Percentiles rank a stretch among this genome's conserved stretches.
phyloP scores from a whole-genome alignment of 1,284 basidiomycete species.

The Abortiporus biennis region DNA sequence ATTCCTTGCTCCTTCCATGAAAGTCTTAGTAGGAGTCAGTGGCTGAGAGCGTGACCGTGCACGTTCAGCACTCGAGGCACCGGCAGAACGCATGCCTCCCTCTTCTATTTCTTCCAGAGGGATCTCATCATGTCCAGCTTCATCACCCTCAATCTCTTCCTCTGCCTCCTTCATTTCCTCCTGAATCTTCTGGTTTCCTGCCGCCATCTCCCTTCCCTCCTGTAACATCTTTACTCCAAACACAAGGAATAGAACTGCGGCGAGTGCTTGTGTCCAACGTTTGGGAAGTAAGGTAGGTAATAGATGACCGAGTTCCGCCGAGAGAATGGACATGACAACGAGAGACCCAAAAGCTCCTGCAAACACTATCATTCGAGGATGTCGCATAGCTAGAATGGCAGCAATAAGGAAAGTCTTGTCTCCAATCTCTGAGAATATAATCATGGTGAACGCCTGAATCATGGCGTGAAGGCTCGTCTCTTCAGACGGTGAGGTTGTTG shows the following conservation, averaged over 20 bases:
- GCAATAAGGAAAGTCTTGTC: constrained; percentile 99
- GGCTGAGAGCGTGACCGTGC: constrained; percentile 13
- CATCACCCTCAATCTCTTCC: constrained; percentile 80
- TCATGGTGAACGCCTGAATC: constrained; percentile 78
- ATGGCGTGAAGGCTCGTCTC: constrained; percentile 51
- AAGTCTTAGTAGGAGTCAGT: constrained; percentile 19
- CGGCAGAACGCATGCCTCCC: constrained; percentile 25
- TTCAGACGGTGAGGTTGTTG: constrained; percentile 14
- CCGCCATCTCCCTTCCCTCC: constrained; percentile 75
- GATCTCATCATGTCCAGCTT: constrained; percentile 41
- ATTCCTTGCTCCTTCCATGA: constrained; percentile 74
- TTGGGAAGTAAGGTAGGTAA: constrained; percentile 81
- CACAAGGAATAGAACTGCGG: constrained; percentile 78
- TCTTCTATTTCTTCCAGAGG: constrained; percentile 64
- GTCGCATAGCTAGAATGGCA: constrained; percentile 95
- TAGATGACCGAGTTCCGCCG: constrained; percentile 82
- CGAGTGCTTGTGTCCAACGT: constrained; percentile 72
- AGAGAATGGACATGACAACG: constrained; percentile 88
- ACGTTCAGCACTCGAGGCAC: constrained; percentile 7
- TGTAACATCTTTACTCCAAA: constrained; percentile 85
- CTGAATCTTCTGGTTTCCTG: constrained; percentile 73
- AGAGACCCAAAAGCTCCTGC: constrained; percentile 86
- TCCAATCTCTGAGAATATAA: constrained; percentile 87
- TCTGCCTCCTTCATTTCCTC: constrained; percentile 93
- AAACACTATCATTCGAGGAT: constrained; percentile 84